Evolutionary conservation across 2,329 filamentous ascomycete species (phyloP).

Genomic region (Shiraia sp.): DNA sequence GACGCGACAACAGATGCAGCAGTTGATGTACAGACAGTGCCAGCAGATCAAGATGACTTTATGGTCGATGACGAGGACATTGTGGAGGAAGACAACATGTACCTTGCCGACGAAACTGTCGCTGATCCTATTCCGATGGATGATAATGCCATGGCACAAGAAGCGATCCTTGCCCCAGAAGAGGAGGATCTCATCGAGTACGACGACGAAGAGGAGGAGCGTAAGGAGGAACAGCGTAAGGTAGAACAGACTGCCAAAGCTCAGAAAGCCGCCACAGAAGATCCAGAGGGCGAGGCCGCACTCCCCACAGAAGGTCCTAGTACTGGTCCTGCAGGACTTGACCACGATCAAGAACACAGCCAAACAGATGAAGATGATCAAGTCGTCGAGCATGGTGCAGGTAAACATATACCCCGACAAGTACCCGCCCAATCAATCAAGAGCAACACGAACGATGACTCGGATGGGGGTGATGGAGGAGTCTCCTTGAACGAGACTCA

Average conservation of each 20-base stretch:
- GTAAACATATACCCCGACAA: neutral
- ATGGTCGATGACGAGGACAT: slow-evolving; percentile 43
- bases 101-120: slow-evolving; percentile 13
- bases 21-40: slow-evolving; percentile 16
- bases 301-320: too few relatives aligned
- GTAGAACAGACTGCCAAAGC: slow-evolving; percentile 1
- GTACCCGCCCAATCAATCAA: neutral
- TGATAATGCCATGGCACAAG: slow-evolving; percentile 1
- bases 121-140: slow-evolving; percentile 5
- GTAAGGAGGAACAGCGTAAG: slow-evolving; percentile 2
- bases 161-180: slow-evolving; percentile 6
- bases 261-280: neutral
- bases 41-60: slow-evolving; percentile 38
- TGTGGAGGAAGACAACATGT: slow-evolving; percentile 31
- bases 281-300: neutral
- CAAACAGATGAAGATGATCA: slow-evolving; percentile 1
- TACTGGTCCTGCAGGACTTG: neutral
- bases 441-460: slow-evolving; percentile 7
- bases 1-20: slow-evolving; percentile 48
- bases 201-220: slow-evolving; percentile 34
- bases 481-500: slow-evolving; percentile 12
- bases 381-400: neutral
- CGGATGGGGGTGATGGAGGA: slow-evolving; percentile 17
- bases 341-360: slow-evolving; percentile 2
- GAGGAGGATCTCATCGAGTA: slow-evolving; percentile 42